Percentiles rank a stretch among this genome's conserved stretches.
phyloP scores from a whole-genome alignment of 2,329 filamentous ascomycete species.

The Colletotrichum endophyticum region DNA sequence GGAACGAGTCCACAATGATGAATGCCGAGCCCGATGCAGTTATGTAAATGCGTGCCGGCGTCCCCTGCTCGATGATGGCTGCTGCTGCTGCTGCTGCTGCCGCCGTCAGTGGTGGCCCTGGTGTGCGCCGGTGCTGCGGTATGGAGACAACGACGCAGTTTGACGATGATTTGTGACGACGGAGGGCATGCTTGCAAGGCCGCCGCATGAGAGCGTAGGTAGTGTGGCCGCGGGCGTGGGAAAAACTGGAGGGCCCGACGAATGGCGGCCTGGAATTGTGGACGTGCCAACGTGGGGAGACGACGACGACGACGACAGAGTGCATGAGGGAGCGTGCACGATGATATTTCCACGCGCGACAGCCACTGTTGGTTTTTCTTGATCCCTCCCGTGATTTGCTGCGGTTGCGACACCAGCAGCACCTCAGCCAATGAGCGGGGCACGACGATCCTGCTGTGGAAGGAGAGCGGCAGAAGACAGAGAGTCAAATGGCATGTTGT shows the following conservation, averaged over 20 bases:
- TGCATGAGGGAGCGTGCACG: not conserved
- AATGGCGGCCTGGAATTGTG: not conserved
- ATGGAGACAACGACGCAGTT: not conserved
- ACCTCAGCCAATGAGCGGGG: not conserved
- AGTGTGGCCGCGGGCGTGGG: not conserved
- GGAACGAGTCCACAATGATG: conserved; percentile 14
- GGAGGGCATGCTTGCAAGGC: not conserved
- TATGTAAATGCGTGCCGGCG: conserved; percentile 1
- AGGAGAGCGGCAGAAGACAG: not conserved
- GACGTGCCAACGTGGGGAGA: not conserved
- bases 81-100: not conserved
- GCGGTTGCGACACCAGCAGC: not conserved
- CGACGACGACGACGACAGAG: not conserved
- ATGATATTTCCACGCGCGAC: conserved; percentile 14
- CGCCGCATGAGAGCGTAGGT: not conserved
- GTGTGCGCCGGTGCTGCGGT: not conserved
- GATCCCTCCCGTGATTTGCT: not conserved
- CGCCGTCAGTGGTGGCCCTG: not conserved
- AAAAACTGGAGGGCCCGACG: not conserved
- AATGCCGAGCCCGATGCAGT: conserved; percentile 10
- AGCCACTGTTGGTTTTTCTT: not conserved
- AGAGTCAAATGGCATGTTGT: not conserved
- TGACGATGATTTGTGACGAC: not conserved
- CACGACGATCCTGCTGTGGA: not conserved
- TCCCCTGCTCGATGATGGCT: not conserved